These are phyloP conservation scores for Agaricus sinodeliciosus DNA, from an alignment of 768 basidiomycete genomes.

Conservation along the genomic window DNA sequence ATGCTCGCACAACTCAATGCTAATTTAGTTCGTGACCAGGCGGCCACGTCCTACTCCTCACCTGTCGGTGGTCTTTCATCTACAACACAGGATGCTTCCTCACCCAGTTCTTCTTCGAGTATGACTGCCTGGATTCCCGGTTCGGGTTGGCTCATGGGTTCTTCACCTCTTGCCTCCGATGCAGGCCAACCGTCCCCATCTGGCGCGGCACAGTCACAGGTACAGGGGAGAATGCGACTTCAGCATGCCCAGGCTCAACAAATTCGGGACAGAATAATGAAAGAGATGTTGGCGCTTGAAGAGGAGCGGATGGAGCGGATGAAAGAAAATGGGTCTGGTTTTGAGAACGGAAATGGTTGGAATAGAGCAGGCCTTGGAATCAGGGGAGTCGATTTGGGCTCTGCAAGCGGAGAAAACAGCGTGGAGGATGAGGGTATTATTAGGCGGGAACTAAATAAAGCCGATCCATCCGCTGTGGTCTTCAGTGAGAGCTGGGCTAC, in stretches of 20 bases:
- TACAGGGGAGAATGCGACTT: constrained; percentile 57
- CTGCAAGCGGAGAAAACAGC: constrained; percentile 37
- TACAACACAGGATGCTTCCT: constrained; percentile 11
- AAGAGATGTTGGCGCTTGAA: constrained; percentile 95
- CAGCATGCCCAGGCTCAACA: constrained; percentile 80
- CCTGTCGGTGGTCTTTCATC: constrained; percentile 12
- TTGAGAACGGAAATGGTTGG: constrained; percentile 53
- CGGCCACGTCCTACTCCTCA: constrained; percentile 2
- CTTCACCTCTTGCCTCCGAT: constrained; percentile 12
- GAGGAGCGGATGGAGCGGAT: constrained; percentile 95
- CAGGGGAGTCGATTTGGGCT: constrained; percentile 3
- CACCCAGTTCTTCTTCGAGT: not conserved
- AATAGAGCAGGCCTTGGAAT: constrained; percentile 28
- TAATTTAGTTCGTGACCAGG: constrained; percentile 51
- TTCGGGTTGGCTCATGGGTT: constrained; percentile 41
- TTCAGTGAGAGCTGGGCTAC: constrained; percentile 93
- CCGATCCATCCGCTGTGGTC: constrained; percentile 91
- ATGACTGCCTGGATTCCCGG: constrained; percentile 45
- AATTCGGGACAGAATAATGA: constrained; percentile 95
- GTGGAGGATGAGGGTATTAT: constrained; percentile 94
- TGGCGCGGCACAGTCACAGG: not conserved
- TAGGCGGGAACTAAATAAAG: constrained; percentile 86
- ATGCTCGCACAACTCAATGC: constrained; percentile 97
- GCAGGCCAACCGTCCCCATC: not conserved
- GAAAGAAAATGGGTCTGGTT: constrained; percentile 67